These are phyloP conservation scores for Nasturtium officinale DNA, from an alignment of 345 rosid species.

Conservation along the genomic window DNA sequence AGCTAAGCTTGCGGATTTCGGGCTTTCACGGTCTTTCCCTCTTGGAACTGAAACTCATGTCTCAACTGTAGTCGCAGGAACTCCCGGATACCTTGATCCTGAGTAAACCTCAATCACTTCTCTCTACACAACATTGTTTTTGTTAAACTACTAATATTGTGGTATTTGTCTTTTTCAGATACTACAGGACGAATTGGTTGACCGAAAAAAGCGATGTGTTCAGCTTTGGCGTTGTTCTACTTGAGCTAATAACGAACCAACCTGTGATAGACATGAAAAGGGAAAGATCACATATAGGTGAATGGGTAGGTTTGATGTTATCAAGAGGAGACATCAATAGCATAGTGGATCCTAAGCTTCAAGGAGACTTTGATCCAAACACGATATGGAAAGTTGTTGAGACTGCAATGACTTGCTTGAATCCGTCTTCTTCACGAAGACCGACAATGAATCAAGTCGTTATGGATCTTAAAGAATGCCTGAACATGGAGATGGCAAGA, in stretches of 20 bases:
- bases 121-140: neutral
- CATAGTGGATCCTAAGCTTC: conserved; percentile 56
- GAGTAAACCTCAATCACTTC: conserved; percentile 46
- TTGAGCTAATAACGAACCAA: conserved; percentile 58
- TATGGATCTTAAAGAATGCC: conserved; percentile 47
- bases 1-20: conserved; percentile 71
- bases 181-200: conserved; percentile 41
- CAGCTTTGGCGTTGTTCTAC: conserved; percentile 58
- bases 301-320: conserved; percentile 50
- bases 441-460: conserved; percentile 54
- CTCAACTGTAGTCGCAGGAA: conserved; percentile 52
- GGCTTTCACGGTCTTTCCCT: conserved; percentile 54
- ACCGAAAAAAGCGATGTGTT: conserved; percentile 64
- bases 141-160: neutral
- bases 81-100: conserved; percentile 62
- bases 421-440: conserved; percentile 38
- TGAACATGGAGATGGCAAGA: conserved; percentile 35
- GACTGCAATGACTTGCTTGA: conserved; percentile 54
- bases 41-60: conserved; percentile 45
- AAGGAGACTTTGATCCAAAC: conserved; percentile 45
- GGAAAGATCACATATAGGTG: conserved; percentile 42
- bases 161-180: conserved; percentile 28
- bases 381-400: conserved; percentile 57
- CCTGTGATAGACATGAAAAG: conserved; percentile 43
- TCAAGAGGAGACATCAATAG: conserved; percentile 51